Evolutionary conservation across 352 stramenopile species (phyloP), one percentile per base, ranked within the genome.

Genomic region (Globisporangium parvum): DNA sequence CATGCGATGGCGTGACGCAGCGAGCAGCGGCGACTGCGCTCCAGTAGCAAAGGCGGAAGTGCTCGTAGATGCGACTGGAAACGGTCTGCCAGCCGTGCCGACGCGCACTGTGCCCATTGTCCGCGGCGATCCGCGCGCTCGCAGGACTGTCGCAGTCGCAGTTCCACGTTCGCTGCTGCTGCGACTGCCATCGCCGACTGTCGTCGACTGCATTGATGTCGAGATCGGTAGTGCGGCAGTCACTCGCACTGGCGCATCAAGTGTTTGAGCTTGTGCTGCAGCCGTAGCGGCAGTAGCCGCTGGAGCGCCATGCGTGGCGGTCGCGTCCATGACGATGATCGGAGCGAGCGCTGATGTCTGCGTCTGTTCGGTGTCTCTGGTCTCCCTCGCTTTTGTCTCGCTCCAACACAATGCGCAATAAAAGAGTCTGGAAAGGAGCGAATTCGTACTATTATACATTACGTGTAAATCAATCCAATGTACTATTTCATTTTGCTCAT

Each of bases 91-190:
- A 2, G 79, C 82, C 5, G 71, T 60, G 10, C 79, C 79, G 6
- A 89, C 55, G 2, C 73, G 76, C 37, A 89, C 51, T 21, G 51
- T 69, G 0, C 75, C 79, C 73, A 87, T 87, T 35, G 68, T 53
- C 4, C 63, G 50, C 40, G 69, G 65, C 51, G 80, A 53, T 5
- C 69, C 55, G 8, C 73, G 60, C 6, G 68, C 68, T 6, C 53
- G 57, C 45, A 90, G 23, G n/a, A 62, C 53, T 5, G 14, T 11
- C 2, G 18, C 31, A 15, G 28, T 18, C 20, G 21, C 52, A 35
- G n/a, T n/a, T n/a, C 55, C 55, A 11, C 12, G 24, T 21, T 40
- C 53, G 4, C 14, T 49, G 58, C 57, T 60, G 62, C 0, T 44
- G 39, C 15, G 17, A 59, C 42, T 65, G 66, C 33, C 52, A 70